Evolutionary conservation across 2,329 filamentous ascomycete genomes (phyloP).

Genomic region (Pleomassaria siparia): DNA sequence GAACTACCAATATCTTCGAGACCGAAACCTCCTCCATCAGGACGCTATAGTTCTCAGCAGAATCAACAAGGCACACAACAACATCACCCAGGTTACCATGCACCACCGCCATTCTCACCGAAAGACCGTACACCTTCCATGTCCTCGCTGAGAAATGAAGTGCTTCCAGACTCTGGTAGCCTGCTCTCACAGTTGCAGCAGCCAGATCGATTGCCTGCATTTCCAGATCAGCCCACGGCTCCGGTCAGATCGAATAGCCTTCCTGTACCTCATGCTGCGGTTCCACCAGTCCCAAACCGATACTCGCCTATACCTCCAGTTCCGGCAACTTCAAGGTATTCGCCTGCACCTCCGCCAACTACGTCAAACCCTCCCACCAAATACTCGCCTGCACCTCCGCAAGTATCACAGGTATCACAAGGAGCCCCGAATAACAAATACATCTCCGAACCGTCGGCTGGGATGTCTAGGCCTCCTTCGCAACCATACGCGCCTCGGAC

Average conservation of each 20-base stretch:
- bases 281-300: constrained; percentile 34
- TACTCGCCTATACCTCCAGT: constrained; percentile 37
- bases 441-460: constrained; percentile 37
- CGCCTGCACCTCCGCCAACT: constrained; percentile 39
- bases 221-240: constrained; percentile 35
- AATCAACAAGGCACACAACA: constrained; percentile 32
- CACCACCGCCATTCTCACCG: constrained; percentile 23
- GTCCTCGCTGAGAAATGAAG: constrained; percentile 39
- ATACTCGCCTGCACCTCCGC: constrained; percentile 4
- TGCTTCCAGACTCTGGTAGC: constrained; percentile 30
- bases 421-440: constrained; percentile 41
- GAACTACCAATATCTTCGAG: constrained; percentile 50
- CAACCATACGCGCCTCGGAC: constrained; percentile 64
- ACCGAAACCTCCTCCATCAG: constrained; percentile 42
- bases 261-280: constrained; percentile 29
- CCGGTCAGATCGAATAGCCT: constrained; percentile 34
- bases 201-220: constrained; percentile 45
- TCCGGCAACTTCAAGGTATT: constrained; percentile 43
- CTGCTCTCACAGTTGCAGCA: constrained; percentile 39
- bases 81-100: constrained; percentile 24
- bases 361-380: background rate
- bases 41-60: constrained; percentile 43
- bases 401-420: constrained; percentile 26
- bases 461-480: constrained; percentile 39
- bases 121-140: constrained; percentile 40